Conservation (phyloP, 129 eudicot species). For the Chrysanthemum makinoi region DNA sequence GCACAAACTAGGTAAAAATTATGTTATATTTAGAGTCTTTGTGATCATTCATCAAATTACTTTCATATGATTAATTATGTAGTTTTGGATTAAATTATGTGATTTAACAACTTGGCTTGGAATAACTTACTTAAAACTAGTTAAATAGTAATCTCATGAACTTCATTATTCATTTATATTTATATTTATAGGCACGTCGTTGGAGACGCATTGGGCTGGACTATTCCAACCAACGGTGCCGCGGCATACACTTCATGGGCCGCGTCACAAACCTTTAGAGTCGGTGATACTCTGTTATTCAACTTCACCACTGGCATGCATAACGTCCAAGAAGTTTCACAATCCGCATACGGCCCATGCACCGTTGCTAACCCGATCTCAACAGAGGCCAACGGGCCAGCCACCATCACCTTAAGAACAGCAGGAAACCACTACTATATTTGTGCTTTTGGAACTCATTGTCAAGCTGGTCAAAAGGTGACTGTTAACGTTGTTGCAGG, state of each 20-base stretch:
- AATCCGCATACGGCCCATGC: slow-evolving; percentile 44
- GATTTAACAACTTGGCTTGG: too few species aligned
- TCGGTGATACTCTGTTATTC: slow-evolving; percentile 46
- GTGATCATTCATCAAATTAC: too few species aligned
- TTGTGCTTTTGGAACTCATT: slow-evolving; percentile 39
- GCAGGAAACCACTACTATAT: slow-evolving; percentile 43
- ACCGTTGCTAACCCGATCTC: slow-evolving; percentile 32
- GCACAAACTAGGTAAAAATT: slow-evolving; percentile 44
- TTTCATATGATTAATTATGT: too few species aligned
- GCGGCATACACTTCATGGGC: slow-evolving; percentile 43
- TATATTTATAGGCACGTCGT: slow-evolving; percentile 20
- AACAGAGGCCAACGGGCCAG: slow-evolving; percentile 26
- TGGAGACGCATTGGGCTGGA: slow-evolving; percentile 43
- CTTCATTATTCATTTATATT: too few species aligned
- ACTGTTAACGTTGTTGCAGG: slow-evolving; percentile 36
- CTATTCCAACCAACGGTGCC: slow-evolving; percentile 26
- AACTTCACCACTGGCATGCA: slow-evolving; percentile 41
- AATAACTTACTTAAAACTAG: too few species aligned
- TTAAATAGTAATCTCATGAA: too few species aligned
- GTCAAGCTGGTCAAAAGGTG: slow-evolving; percentile 37
- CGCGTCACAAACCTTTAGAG: slow-evolving; percentile 25
- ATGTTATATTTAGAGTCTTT: too few species aligned
- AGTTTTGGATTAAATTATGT: too few species aligned
- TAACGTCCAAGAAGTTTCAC: slow-evolving; percentile 39
- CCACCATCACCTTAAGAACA: slow-evolving; percentile 27